Evolutionary conservation across 2,329 filamentous ascomycete genomes (phyloP), one percentile per base, ranked within the genome.

Genomic region (Colletotrichum sp.): DNA sequence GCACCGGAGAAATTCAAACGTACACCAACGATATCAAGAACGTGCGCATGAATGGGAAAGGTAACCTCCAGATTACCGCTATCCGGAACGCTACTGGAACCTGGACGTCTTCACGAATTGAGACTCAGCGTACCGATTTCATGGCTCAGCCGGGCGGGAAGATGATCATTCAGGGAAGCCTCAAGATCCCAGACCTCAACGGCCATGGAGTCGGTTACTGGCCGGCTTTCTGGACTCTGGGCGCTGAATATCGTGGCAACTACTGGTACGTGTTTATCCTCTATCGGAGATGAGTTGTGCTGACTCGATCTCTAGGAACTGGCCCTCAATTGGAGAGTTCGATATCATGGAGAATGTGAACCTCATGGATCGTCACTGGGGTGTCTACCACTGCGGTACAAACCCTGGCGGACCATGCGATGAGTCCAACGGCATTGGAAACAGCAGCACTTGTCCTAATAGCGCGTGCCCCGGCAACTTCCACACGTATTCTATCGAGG

Each of bases 151-250:
- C 59, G 2, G 59, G 59, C 0, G 59, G 59, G 1, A 63, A 24
- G 3, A 63, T 63, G 59, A n/a, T n/a, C 18, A 81, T 88, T 71
- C 82, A 81, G 76, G 82, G 84, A 24, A 69, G n/a, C 69, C 79
- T 79, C 26, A 36, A 80, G 0, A 59, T 66, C 26, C 24, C 62
- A n/a, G 55, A 77, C 7, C 82, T 85, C 71, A 78, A 82, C 65
- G 30, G 30, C 2, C 58, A 61, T 13, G 32, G 59, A 8, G 18
- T 36, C 0, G 85, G 86, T 26, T 85, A 87, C 77, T 88, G 87
- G 87, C 85, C 84, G 0, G 87, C 86, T 0, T 88, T 88, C 76
- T 88, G 86, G 87, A 79, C 83, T n/a, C 82, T 88, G 18, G 86
- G 86, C 5, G 70, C 80, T 10, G 78, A 73, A 4, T 86, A 83